Percentiles rank a stretch among this genome's conserved stretches.
phyloP scores from a whole-genome alignment of 257 asterid genomes.

The Solanum chaucha region DNA sequence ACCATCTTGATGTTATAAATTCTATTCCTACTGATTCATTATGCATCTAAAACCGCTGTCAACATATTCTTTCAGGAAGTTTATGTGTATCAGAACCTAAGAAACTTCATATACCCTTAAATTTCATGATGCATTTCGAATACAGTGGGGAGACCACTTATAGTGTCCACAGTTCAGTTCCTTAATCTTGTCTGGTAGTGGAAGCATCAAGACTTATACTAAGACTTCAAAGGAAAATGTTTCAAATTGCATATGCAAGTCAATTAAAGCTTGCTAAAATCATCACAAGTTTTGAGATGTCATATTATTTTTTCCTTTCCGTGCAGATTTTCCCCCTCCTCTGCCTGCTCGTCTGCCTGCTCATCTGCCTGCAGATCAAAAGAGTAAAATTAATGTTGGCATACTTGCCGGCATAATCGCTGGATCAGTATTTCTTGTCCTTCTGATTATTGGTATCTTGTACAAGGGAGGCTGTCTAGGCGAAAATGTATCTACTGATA shows the following conservation, averaged over 20 bases:
- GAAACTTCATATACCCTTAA: background rate
- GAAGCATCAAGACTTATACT: background rate
- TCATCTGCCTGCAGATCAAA: slow-evolving; percentile 14
- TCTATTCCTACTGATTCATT: background rate
- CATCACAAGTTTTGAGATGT: background rate
- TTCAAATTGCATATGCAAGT: background rate
- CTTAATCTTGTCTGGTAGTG: background rate
- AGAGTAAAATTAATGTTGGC: slow-evolving; percentile 14
- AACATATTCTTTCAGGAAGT: background rate
- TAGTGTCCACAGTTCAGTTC: background rate
- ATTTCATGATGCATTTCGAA: background rate
- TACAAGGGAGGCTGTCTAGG: slow-evolving; percentile 34
- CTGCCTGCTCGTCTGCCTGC: slow-evolving; percentile 16
- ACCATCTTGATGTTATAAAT: background rate
- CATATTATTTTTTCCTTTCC: background rate
- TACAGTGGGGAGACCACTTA: background rate
- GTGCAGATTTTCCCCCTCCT: slow-evolving; percentile 70
- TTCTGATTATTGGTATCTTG: slow-evolving; percentile 36
- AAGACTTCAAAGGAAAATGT: background rate
- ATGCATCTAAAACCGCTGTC: background rate
- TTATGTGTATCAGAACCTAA: background rate
- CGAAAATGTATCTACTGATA: slow-evolving; percentile 37
- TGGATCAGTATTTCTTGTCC: slow-evolving; percentile 34
- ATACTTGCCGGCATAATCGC: slow-evolving; percentile 29
- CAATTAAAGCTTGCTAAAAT: background rate